phyloP scores from a whole-genome alignment of 1,284 basidiomycete genomes.

The Volvariella surrecta region DNA sequence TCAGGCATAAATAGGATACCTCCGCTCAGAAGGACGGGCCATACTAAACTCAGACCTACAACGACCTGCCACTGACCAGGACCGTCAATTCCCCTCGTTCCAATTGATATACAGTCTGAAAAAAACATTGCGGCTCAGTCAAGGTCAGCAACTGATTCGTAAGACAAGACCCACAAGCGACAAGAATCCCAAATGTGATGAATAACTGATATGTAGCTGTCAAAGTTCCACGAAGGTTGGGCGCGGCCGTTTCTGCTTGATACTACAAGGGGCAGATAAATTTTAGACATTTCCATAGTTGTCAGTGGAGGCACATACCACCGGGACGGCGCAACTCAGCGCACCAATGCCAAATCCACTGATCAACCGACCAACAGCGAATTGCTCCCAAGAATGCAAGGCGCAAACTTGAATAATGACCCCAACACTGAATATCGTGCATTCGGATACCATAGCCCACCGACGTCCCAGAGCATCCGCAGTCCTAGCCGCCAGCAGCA shows the following conservation, averaged over 20 bases:
- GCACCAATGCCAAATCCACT: slow-evolving; percentile 66
- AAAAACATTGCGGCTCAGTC: slow-evolving; percentile 1
- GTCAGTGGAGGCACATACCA: slow-evolving; percentile 26
- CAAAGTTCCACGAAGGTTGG: slow-evolving; percentile 70
- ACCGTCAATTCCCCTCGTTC: slow-evolving; percentile 36
- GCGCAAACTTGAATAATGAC: slow-evolving; percentile 55
- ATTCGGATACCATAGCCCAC: slow-evolving; percentile 65
- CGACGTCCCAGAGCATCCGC: slow-evolving; percentile 66
- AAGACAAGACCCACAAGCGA: slow-evolving; percentile 44
- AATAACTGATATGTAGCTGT: slow-evolving; percentile 68
- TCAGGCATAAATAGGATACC: slow-evolving; percentile 77
- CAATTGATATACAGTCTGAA: slow-evolving; percentile 52
- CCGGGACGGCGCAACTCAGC: slow-evolving; percentile 69
- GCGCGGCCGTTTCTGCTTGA: slow-evolving; percentile 70
- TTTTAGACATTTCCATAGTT: background rate
- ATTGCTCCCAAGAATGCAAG: slow-evolving; percentile 46
- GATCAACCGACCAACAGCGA: slow-evolving; percentile 64
- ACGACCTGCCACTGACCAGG: slow-evolving; percentile 60
- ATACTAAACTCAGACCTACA: slow-evolving; percentile 64
- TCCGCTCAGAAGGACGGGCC: slow-evolving; percentile 55
- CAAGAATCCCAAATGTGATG: slow-evolving; percentile 71
- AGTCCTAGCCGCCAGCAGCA: slow-evolving; percentile 23
- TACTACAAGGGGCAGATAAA: slow-evolving; percentile 28
- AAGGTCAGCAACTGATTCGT: background rate
- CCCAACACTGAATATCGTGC: slow-evolving; percentile 60